phyloP scores from a whole-genome alignment of 371 early-diverging fungal genomes.

The Rhizopus stolonifer region DNA sequence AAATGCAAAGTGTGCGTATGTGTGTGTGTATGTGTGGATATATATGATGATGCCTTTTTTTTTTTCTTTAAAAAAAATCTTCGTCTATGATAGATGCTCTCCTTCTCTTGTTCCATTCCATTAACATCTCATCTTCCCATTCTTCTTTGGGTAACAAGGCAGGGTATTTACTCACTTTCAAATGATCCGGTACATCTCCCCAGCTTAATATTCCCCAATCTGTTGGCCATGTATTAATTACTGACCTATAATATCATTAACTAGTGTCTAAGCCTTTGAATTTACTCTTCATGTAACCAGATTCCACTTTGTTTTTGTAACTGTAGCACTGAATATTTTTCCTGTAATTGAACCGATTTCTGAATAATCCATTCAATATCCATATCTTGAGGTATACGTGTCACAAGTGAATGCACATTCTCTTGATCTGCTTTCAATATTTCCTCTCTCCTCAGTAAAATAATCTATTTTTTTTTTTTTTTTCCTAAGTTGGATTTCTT shows the following conservation, averaged over 20 bases:
- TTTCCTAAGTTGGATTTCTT: too few relatives aligned
- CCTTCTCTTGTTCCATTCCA: conserved; percentile 31
- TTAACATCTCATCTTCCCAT: conserved; percentile 53
- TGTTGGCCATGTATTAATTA: conserved; percentile 37
- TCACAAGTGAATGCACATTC: conserved; percentile 56
- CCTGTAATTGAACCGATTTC: conserved; percentile 45
- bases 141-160: conserved; percentile 35
- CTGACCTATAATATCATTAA: conserved; percentile 25
- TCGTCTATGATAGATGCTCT: conserved; percentile 16
- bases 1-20: too few relatives aligned
- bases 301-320: conserved; percentile 56
- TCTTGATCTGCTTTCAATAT: conserved; percentile 60
- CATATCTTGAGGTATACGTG: conserved; percentile 58
- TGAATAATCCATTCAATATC: conserved; percentile 54
- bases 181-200: conserved; percentile 43
- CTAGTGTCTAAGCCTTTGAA: too few relatives aligned
- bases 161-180: conserved; percentile 38
- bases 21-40: background rate
- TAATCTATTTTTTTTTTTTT: conserved; percentile 32
- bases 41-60: background rate
- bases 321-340: conserved; percentile 41
- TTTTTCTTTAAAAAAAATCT: conserved; percentile 7
- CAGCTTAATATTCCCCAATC: conserved; percentile 39
- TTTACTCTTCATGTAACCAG: conserved; percentile 55
- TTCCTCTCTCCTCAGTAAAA: conserved; percentile 50